These are phyloP conservation scores for Ogataea dorogensis DNA, from an alignment of 805 yeast genomes.

Conservation along the genomic window DNA sequence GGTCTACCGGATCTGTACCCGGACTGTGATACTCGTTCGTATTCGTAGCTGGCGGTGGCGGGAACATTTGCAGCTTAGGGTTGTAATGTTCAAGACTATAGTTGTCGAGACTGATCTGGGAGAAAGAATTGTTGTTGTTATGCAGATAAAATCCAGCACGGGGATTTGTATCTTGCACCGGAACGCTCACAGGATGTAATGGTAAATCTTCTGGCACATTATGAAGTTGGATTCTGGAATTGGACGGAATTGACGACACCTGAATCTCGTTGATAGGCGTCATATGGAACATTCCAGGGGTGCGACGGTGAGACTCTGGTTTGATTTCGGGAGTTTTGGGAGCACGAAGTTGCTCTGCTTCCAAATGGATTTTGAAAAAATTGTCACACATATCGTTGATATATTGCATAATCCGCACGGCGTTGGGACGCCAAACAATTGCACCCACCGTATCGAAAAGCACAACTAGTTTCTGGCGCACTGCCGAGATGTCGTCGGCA, in stretches of 20 bases:
- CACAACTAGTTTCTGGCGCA: slow-evolving; percentile 30
- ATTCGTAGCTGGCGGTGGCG: slow-evolving; percentile 19
- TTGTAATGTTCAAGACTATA: slow-evolving; percentile 27
- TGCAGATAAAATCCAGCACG: slow-evolving; percentile 11
- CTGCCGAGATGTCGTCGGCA: slow-evolving; percentile 26
- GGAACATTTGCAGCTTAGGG: slow-evolving; percentile 23
- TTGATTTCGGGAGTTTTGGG: neutral
- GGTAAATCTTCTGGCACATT: slow-evolving; percentile 21
- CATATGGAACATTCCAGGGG: slow-evolving; percentile 11
- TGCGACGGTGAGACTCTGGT: neutral
- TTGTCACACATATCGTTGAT: slow-evolving; percentile 34
- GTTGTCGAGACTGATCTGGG: slow-evolving; percentile 21
- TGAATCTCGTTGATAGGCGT: slow-evolving; percentile 14
- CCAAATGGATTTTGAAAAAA: slow-evolving; percentile 25
- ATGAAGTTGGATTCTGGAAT: slow-evolving; percentile 17
- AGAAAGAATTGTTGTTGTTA: slow-evolving; percentile 17
- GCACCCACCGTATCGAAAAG: slow-evolving; percentile 30
- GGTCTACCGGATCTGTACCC: slow-evolving; percentile 10
- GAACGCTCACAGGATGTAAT: slow-evolving; percentile 1
- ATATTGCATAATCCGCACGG: slow-evolving; percentile 31
- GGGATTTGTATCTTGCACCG: slow-evolving; percentile 1
- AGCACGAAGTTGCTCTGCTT: slow-evolving; percentile 2
- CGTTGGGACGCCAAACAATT: slow-evolving; percentile 31
- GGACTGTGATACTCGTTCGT: slow-evolving; percentile 4
- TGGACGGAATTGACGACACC: slow-evolving; percentile 11